Base-by-base conservation (phyloP, 495 filamentous ascomycete species). In the Annulohypoxylon maeteangense region DNA sequence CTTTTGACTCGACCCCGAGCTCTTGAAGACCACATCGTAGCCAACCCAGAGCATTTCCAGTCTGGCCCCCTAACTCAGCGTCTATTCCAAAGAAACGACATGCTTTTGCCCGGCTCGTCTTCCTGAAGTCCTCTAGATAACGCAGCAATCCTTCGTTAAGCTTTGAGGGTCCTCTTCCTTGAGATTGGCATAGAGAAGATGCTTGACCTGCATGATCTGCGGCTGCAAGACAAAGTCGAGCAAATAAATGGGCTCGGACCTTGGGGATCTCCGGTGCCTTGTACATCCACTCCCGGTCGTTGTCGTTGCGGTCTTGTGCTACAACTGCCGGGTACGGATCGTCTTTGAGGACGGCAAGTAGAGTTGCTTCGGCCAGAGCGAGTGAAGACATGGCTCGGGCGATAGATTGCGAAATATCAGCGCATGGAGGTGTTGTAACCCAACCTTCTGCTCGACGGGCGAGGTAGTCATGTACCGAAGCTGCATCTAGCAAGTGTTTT, bases 221-320 rank as follows among this genome's bases (percentile, higher is more conserved):
- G 0, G 90, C 87, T 0, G 90, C 91, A n/a, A 98, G 84, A 78
- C 94, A 99, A 12, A 98, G 81, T 6, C 95, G 82, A 1, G 93
- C 93, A 70, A 95, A 97, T 4, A 98, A 82, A 73, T 94, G 88
- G 0, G 93, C 95, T 20, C 94, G 87, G 18, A 98, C 93, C 73
- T 93, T 94, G 23, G 93, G 92, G 25, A 97, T 92, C 56, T 92
- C 89, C 11, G 93, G 92, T 0, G 91, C 86, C 74, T 90, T 90
- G 71, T 94, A 92, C 93, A 97, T 97, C 94, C 94, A 97, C 70
- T 96, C 93, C 34, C 86, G 91, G 77, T 93, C 92, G 67, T 91
- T 88, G 27, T 89, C 86, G 72, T 95, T 94, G 32, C 92, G 85
- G 50, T 88, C 87, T 62, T 93, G 91, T 10, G 92, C 88, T 31